These are phyloP conservation scores for Kwoniella dejecticola DNA, from an alignment of 768 basidiomycete species.

Conservation along the genomic window DNA sequence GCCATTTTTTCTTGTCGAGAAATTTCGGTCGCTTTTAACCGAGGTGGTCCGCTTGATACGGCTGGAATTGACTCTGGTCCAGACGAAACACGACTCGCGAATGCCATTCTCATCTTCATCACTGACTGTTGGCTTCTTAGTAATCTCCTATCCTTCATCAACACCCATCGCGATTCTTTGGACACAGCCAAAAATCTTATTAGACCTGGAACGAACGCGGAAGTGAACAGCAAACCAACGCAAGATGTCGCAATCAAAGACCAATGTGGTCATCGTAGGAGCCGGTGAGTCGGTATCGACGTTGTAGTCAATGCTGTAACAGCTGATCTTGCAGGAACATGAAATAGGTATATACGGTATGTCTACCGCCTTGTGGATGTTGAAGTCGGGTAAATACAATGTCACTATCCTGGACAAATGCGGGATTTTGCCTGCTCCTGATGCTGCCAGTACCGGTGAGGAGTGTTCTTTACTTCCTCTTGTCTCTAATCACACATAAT, in stretches of 20 bases:
- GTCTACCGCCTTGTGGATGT: conserved; percentile 79
- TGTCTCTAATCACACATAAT: too few species aligned
- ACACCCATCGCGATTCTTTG: too few species aligned
- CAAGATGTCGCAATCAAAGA: conserved; percentile 28
- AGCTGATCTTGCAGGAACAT: background rate
- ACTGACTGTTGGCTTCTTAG: too few species aligned
- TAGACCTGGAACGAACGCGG: too few species aligned
- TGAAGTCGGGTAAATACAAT: conserved; percentile 65
- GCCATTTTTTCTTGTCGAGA: too few species aligned
- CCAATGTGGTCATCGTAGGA: conserved; percentile 40
- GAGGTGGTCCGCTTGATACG: too few species aligned
- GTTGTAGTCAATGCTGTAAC: background rate
- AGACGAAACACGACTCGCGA: too few species aligned
- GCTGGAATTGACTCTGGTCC: too few species aligned
- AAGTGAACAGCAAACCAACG: background rate
- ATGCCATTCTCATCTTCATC: too few species aligned
- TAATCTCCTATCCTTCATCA: too few species aligned
- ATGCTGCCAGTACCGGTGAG: conserved; percentile 69
- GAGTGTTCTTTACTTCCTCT: conserved; percentile 41
- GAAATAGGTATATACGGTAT: conserved; percentile 68
- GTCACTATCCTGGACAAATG: conserved; percentile 79
- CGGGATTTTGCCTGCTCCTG: conserved; percentile 69
- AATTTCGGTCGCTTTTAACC: too few species aligned
- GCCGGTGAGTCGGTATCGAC: conserved; percentile 24
- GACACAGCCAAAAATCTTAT: background rate